Percentiles rank a stretch among this genome's conserved stretches.
Evolutionary conservation across 345 rosid species (phyloP).

Genomic region (Triadica sebifera): DNA sequence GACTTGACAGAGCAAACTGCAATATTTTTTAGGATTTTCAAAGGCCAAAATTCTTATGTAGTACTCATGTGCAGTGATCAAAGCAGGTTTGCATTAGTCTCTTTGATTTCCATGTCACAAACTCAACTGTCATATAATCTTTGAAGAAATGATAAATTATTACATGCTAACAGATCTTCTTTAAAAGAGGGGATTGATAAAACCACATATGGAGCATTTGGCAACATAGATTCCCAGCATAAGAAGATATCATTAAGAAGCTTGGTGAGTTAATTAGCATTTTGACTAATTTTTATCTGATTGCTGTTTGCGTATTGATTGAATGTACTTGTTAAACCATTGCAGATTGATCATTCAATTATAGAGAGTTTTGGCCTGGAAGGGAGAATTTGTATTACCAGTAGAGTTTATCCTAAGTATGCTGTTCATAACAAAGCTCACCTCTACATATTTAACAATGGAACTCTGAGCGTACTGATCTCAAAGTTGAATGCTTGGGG

Average conservation of each 20-base stretch:
- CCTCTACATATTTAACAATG: conserved; percentile 27
- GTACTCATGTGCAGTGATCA: conserved; percentile 66
- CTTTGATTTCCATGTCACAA: neutral
- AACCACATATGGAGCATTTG: conserved; percentile 50
- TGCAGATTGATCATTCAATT: conserved; percentile 42
- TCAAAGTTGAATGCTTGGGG: conserved; percentile 59
- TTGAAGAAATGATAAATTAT: neutral
- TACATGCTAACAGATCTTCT: conserved; percentile 43
- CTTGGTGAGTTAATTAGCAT: conserved; percentile 22
- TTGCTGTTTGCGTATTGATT: conserved; percentile 14
- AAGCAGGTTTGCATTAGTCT: conserved; percentile 33
- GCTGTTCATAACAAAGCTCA: conserved; percentile 20
- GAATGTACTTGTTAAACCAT: neutral
- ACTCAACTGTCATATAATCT: neutral
- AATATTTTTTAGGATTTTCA: conserved; percentile 54
- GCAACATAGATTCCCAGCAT: conserved; percentile 38
- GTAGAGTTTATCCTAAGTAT: conserved; percentile 34
- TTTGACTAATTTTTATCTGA: neutral
- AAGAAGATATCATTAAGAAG: conserved; percentile 44
- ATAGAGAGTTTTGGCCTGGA: conserved; percentile 36
- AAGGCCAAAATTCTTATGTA: conserved; percentile 26
- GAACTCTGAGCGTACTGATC: conserved; percentile 31
- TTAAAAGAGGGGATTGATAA: conserved; percentile 40
- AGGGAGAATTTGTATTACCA: conserved; percentile 35
- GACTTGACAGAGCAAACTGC: conserved; percentile 60